Evolutionary conservation across 2,329 filamentous ascomycete genomes (phyloP), one percentile per base, ranked within the genome.

Genomic region (Stagonosporopsis vannaccii): DNA sequence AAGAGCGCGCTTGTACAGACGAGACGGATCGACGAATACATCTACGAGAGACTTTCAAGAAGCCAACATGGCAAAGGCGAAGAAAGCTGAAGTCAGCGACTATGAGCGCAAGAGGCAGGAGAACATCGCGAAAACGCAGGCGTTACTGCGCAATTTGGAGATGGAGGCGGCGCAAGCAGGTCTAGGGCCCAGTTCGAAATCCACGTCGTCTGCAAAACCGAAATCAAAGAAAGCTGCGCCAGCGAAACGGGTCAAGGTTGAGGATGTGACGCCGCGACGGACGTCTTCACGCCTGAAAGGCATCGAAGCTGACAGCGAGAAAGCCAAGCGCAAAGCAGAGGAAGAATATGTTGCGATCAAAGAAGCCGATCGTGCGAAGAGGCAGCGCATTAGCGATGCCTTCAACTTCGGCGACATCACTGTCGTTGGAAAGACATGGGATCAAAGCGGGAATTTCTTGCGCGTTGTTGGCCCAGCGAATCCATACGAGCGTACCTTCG

Each of bases 111-210:
- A 91, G 65, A 85, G 93, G 0, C 85, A 91, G 15, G 91, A 92
- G 58, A 97, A 97, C 64, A 96, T 96, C 36, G 91, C 89, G 0
- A 88, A 90, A 50, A 95, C 96, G 66, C 89, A 94, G 75, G 91
- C 89, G 72, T 82, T 97, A 0, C 78, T 97, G 0, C 90, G 90
- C 57, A 89, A 92, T 57, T 84, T 96, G 1, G 88, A 90, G 32
- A 79, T 85, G 63, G 84, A 87, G 68, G 83, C 85, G 2, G 85
- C 86, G 2, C 84, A 89, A 0, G 87, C 91, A 0, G 89, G 89
- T n/a, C 80, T 90, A 11, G 90, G 88, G 43, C 80, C 84, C 1
- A 75, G 80, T 19, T 72, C 85, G 0, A 85, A 85, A 51, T 75
- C 79, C 30, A 59, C 78, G 11, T 76, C 78, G 47, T 76, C 82